Evolutionary conservation across 176 grass and related monocot genomes (phyloP), one percentile per base, ranked within the genome.

Genomic region (Melocanna baccifera): DNA sequence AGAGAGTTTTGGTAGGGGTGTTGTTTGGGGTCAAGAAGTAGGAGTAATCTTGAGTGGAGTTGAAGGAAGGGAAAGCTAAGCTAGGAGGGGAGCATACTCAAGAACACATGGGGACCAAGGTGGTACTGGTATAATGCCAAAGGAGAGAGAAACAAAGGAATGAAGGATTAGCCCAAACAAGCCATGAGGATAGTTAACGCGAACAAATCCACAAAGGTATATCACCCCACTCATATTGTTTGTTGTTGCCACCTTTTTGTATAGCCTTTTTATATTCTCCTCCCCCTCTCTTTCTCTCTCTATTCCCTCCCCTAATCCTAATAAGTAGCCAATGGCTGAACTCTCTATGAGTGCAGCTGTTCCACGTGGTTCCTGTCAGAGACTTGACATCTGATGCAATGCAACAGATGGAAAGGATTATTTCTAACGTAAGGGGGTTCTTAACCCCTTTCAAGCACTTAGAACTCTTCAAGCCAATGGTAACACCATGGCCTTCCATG

Each of bases 61-160:
- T 87, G 69, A 94, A 93, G 92, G 88, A 88, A 92, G 91, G 88
- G 86, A 93, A 92, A 97, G 88, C 88, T 53, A 81, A 73, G 63
- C 42, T 86, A 71, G 7, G 77, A 73, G 18, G 73, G 66, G 79
- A 73, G 83, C 87, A 86, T 80, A 91, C 88, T 92, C 84, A 81
- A 92, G 83, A 85, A 85, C 82, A 76, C 36, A 75, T 66, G 83
- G 87, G 86, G 84, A 86, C 92, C 92, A 92, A 91, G 83, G 63
- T 67, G 58, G 45, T 80, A 23, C 12, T 83, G 75, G 71, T 83
- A 83, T 91, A 83, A 69, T 88, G 75, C 51, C 73, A 71, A 86
- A 80, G 75, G 82, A 81, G 63, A 53, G 22, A 76, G 43, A 69
- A 62, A 69, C 67, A 88, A 82, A 80, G 46, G 75, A 62, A 69